Evolutionary conservation across 805 yeast genomes (phyloP), one percentile per base, ranked within the genome.

Genomic region (Maudiozyma barnettii): DNA sequence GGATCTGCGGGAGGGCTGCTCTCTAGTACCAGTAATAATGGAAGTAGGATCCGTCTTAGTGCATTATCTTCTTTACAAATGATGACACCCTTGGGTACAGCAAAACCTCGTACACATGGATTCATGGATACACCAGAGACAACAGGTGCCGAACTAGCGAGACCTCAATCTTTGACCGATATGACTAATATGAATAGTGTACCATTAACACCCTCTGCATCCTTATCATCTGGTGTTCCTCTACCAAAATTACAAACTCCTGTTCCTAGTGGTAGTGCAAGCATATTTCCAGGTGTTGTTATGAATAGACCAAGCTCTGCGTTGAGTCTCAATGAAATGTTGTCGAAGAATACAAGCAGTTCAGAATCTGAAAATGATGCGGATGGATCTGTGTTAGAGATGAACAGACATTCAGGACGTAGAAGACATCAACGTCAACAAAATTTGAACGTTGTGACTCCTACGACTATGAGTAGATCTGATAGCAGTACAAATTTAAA

Each of bases 31-130:
- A 52, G 52, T 29, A 50, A 48, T 26, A 52, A 47, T 43, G 49
- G 45, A 45, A 52, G 57, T 44, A 53, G 57, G 44, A 38, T 49
- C 21, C 51, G 63, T 23, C 50, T 70, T 18, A 68, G 63, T 50
- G 71, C 74, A 1, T 54, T 75, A 20, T 68, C 77, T 0, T 73
- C 84, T 3, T 61, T 81, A 46, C 84, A 80, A 58, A 70, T 81
- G 57, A 77, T 80, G 82, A 80, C 84, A 0, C 84, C 83, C 7
- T 57, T 78, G 23, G n/a, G 31, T 9, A 29, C 9, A 30, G 19
- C 23, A 19, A 22, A 39, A n/a, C 20, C 14, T 16, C 18, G 18
- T 4, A 21, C 21, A 1, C 43, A 40, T 36, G 44, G 47, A 7
- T 45, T 39, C 16, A 45, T 40, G 19, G 63, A 59, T 43, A 49